A percentile compares a stretch with the other conserved stretches of the same genome.
Conservation (phyloP, 805 yeast species). For the Starmerella geochares region DNA sequence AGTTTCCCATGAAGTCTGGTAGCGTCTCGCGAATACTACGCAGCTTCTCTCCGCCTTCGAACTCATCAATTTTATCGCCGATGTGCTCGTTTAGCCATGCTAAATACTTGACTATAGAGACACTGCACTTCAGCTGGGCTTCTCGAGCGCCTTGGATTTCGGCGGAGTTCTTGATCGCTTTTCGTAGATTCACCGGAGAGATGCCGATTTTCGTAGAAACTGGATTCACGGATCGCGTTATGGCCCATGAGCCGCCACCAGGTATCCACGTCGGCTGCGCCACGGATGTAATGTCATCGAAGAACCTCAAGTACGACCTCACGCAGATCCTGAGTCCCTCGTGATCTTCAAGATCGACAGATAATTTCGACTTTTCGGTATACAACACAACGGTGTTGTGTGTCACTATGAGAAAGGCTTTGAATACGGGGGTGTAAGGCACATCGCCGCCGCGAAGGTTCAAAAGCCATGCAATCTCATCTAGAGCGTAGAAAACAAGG, state of each 20-base stretch:
- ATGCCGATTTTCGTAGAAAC: conserved; percentile 36
- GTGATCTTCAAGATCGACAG: conserved; percentile 10
- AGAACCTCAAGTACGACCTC: conserved; percentile 12
- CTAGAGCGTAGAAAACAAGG: conserved; percentile 57
- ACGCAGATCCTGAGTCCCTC: conserved; percentile 16
- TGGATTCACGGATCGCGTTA: conserved; percentile 40
- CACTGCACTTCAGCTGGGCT: conserved; percentile 79
- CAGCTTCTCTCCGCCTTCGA: conserved; percentile 46
- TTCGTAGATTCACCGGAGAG: conserved; percentile 56
- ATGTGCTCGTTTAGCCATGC: conserved; percentile 73
- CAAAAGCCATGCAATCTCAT: conserved; percentile 85
- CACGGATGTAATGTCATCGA: background rate
- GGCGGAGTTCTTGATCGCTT: conserved; percentile 61
- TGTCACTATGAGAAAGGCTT: conserved; percentile 49
- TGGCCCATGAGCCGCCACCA: conserved; percentile 56
- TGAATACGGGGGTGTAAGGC: conserved; percentile 78
- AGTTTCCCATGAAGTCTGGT: conserved; percentile 43
- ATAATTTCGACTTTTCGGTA: conserved; percentile 33
- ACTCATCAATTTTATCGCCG: conserved; percentile 40
- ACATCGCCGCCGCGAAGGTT: conserved; percentile 79
- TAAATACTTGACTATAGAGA: conserved; percentile 61
- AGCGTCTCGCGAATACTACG: conserved; percentile 36
- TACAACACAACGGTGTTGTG: conserved; percentile 39
- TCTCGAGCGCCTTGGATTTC: conserved; percentile 62
- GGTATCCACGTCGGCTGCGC: conserved; percentile 40